A percentile compares a stretch with the other conserved stretches of the same genome.
Evolutionary conservation across 176 grass and related monocot genomes (phyloP).

Genomic region (Miscanthus lutarioriparius): DNA sequence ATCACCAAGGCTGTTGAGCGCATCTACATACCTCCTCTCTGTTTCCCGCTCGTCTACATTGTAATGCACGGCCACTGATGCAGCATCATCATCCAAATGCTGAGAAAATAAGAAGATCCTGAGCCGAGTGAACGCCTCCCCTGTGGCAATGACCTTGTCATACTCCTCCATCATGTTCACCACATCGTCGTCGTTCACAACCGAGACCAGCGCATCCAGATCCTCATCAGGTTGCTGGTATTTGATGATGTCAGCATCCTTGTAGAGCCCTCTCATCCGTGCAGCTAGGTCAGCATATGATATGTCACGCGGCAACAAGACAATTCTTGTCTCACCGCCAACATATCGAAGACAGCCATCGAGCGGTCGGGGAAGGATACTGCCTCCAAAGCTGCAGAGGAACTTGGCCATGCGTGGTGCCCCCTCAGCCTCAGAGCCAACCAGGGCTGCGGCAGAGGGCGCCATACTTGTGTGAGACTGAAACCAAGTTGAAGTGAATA

Average conservation of each 20-base stretch:
- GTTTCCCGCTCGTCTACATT: conserved; percentile 68
- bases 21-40: conserved; percentile 89
- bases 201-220: conserved; percentile 83
- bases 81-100: conserved; percentile 54
- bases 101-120: conserved; percentile 92
- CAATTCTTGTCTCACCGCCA: conserved; percentile 79
- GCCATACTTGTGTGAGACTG: conserved; percentile 24
- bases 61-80: conserved; percentile 43
- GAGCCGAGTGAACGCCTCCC: conserved; percentile 68
- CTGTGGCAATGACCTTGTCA: conserved; percentile 70
- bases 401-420: conserved; percentile 74
- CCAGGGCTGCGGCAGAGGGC: neutral
- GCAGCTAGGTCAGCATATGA: conserved; percentile 55
- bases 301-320: conserved; percentile 57
- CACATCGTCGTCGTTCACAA: conserved; percentile 94
- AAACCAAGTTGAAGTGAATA: conserved; percentile 1
- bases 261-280: conserved; percentile 72
- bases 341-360: conserved; percentile 82
- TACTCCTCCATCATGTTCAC: conserved; percentile 99
- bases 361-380: conserved; percentile 78
- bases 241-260: conserved; percentile 76
- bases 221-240: conserved; percentile 98
- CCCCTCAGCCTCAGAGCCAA: conserved; percentile 36
- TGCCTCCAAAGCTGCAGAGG: conserved; percentile 89
- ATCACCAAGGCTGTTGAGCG: conserved; percentile 76